phyloP scores from a whole-genome alignment of 768 basidiomycete species.

The Psilocybe azurescens region DNA sequence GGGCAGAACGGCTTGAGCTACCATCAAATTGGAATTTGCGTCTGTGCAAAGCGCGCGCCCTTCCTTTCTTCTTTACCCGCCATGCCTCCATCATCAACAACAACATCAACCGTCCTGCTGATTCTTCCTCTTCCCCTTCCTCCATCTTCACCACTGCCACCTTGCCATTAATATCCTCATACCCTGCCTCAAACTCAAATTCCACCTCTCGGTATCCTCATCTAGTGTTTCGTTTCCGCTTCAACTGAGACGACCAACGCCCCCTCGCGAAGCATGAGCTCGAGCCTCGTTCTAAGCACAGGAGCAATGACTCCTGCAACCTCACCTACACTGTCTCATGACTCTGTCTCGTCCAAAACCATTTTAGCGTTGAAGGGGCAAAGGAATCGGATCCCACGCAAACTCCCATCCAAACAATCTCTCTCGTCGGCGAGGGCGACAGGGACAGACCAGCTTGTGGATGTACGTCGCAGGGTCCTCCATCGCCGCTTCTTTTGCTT shows the following conservation, averaged over 20 bases:
- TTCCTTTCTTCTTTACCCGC: constrained; percentile 21
- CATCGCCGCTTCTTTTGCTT: too few species aligned
- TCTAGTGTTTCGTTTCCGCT: constrained; percentile 1
- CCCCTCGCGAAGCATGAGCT: constrained; percentile 10
- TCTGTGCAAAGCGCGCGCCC: constrained; percentile 64
- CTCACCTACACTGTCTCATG: not conserved
- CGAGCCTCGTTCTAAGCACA: constrained; percentile 15
- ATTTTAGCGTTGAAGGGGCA: too few species aligned
- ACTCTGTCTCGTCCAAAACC: too few species aligned
- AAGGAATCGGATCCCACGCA: too few species aligned
- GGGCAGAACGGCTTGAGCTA: constrained; percentile 70
- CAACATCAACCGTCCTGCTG: not conserved
- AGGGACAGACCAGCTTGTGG: too few species aligned
- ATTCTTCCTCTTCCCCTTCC: not conserved
- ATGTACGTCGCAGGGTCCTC: too few species aligned
- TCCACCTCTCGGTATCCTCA: constrained; percentile 1
- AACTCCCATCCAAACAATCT: too few species aligned
- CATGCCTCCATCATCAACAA: too few species aligned
- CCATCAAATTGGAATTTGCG: constrained; percentile 73
- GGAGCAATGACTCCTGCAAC: constrained; percentile 14
- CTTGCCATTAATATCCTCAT: not conserved
- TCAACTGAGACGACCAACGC: constrained; percentile 7
- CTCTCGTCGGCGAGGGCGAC: too few species aligned
- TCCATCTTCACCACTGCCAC: not conserved
- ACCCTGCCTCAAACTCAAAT: not conserved